Evolutionary conservation across 108 stramenopile genomes (phyloP).

Genomic region (Skeletonema costatum): DNA sequence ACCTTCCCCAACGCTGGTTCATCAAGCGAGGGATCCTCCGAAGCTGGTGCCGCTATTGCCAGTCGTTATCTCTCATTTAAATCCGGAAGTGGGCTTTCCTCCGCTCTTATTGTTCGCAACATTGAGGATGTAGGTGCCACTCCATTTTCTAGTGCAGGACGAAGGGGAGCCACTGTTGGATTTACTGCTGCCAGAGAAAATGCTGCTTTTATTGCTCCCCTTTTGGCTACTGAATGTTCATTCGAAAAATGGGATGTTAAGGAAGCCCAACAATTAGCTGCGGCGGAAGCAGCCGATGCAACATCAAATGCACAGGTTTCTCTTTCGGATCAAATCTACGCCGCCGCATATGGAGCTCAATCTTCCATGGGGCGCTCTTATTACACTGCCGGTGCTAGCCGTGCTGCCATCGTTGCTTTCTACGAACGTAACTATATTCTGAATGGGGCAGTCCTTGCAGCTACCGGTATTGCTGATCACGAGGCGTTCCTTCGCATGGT

Average conservation of each 20-base stretch:
- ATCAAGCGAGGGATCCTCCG: constrained; percentile 61
- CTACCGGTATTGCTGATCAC: constrained; percentile 82
- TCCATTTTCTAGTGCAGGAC: constrained; percentile 67
- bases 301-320: constrained; percentile 72
- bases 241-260: constrained; percentile 92
- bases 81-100: constrained; percentile 76
- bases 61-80: constrained; percentile 86
- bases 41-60: constrained; percentile 79
- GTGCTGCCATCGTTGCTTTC: constrained; percentile 68
- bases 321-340: constrained; percentile 81
- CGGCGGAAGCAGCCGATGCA: constrained; percentile 60
- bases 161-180: constrained; percentile 75
- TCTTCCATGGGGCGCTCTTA: constrained; percentile 79
- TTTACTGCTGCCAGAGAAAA: constrained; percentile 79
- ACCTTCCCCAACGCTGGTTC: constrained; percentile 88
- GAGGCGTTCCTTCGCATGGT: constrained; percentile 79
- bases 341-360: constrained; percentile 84
- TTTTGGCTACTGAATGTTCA: constrained; percentile 66
- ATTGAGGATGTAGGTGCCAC: constrained; percentile 80
- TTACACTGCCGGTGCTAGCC: constrained; percentile 59
- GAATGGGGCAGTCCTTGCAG: constrained; percentile 82
- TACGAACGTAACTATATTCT: constrained; percentile 71
- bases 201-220: constrained; percentile 65
- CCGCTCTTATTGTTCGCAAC: constrained; percentile 67
- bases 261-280: constrained; percentile 69